These are phyloP conservation scores for Podaxis carcinomalis DNA, from an alignment of 768 basidiomycete genomes.

Conservation along the genomic window DNA sequence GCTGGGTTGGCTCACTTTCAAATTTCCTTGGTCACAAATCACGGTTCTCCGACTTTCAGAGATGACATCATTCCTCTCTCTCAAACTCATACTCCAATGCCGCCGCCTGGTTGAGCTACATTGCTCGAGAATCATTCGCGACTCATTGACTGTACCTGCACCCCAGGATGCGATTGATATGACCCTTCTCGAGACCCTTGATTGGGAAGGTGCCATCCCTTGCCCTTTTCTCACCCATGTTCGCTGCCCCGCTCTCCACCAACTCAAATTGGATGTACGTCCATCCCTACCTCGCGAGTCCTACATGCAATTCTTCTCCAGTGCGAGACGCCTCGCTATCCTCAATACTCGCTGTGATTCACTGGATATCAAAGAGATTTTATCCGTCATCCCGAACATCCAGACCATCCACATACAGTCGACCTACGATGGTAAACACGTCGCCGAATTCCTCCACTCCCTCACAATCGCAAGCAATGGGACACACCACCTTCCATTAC, in stretches of 20 bases:
- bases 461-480: background rate
- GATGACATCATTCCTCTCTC: background rate
- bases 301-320: background rate
- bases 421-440: background rate
- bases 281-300: background rate
- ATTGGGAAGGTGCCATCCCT: background rate
- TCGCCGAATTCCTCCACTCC: background rate
- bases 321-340: background rate
- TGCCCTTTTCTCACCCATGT: background rate
- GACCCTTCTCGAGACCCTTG: background rate
- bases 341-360: background rate
- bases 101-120: background rate
- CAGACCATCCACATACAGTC: background rate
- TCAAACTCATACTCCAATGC: background rate
- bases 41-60: background rate
- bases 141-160: background rate
- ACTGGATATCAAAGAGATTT: background rate
- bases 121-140: background rate
- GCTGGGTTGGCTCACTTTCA: background rate
- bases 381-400: background rate
- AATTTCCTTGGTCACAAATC: background rate
- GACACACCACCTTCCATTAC: background rate
- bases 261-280: background rate
- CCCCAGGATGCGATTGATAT: background rate
- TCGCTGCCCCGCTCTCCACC: background rate